Conservation (phyloP, 2,329 filamentous ascomycete species). For the Sphaceloma murrayae region DNA sequence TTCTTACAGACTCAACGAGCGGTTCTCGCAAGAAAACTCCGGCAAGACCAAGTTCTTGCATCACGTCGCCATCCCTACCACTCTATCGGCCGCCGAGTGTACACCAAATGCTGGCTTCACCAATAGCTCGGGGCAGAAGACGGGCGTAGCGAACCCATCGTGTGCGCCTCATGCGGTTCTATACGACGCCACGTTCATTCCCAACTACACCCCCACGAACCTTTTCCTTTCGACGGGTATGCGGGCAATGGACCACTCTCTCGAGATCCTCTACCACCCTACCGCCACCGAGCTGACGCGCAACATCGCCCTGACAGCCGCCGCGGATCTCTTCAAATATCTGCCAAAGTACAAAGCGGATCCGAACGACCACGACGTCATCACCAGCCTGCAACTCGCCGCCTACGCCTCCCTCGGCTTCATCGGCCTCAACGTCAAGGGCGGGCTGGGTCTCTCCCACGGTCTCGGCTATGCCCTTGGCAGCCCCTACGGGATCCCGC, state of each 20-base stretch:
- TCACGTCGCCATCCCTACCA: conserved; percentile 42
- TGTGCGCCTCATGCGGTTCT: conserved; percentile 42
- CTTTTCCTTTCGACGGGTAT: conserved; percentile 46
- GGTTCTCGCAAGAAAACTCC: conserved; percentile 19
- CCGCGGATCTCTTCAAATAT: conserved; percentile 39
- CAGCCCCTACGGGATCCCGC: conserved; percentile 46
- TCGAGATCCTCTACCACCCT: conserved; percentile 45
- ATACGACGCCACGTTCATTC: conserved; percentile 43
- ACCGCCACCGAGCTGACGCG: conserved; percentile 42
- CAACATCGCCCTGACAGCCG: conserved; percentile 37
- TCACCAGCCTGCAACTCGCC: conserved; percentile 45
- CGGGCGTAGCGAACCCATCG: conserved; percentile 35
- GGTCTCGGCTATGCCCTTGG: conserved; percentile 43
- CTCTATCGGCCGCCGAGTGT: conserved; percentile 46
- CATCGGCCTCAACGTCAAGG: conserved; percentile 42
- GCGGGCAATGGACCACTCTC: conserved; percentile 46
- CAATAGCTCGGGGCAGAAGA: conserved; percentile 41
- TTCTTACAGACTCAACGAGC: conserved; percentile 36
- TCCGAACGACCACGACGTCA: conserved; percentile 38
- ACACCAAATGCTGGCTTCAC: conserved; percentile 46
- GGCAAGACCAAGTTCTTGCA: conserved; percentile 32
- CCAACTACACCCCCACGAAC: conserved; percentile 40
- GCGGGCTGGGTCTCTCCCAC: conserved; percentile 40
- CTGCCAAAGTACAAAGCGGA: conserved; percentile 40
- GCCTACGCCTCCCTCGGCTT: conserved; percentile 44